A percentile compares a stretch with the other conserved stretches of the same genome.
These are phyloP conservation scores for Cytospora piceicola DNA, from an alignment of 2,329 filamentous ascomycete species.

Conservation along the genomic window DNA sequence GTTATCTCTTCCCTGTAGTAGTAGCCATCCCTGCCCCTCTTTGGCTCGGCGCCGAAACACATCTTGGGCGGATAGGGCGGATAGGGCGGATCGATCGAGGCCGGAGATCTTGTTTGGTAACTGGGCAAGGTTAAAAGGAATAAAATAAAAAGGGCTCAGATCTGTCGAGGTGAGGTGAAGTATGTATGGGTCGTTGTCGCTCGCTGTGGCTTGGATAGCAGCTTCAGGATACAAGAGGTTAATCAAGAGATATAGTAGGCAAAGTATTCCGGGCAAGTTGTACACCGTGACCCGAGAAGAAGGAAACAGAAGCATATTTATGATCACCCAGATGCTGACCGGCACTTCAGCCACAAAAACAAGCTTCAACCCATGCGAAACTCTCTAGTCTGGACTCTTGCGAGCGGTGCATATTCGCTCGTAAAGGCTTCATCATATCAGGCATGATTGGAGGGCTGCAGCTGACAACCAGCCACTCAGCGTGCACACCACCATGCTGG, in stretches of 20 bases:
- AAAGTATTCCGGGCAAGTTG: too few relatives aligned
- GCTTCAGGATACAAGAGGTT: neutral
- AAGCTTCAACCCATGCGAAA: conserved; percentile 26
- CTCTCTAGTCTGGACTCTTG: conserved; percentile 10
- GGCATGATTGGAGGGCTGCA: conserved; percentile 11
- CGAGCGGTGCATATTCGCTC: neutral
- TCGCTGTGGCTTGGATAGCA: neutral
- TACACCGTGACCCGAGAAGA: neutral
- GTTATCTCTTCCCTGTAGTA: conserved; percentile 63
- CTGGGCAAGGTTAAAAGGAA: neutral
- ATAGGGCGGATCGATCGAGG: neutral
- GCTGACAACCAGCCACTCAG: conserved; percentile 19
- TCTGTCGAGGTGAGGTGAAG: neutral
- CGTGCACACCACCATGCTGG: neutral
- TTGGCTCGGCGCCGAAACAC: conserved; percentile 54
- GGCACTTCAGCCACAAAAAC: conserved; percentile 25
- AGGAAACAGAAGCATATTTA: conserved; percentile 13
- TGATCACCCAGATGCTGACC: conserved; percentile 15
- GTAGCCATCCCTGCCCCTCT: conserved; percentile 39
- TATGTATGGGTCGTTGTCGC: neutral
- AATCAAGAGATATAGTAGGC: neutral
- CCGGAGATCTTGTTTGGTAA: neutral
- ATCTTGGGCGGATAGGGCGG: conserved; percentile 43
- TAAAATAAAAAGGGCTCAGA: neutral
- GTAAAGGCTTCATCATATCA: neutral